Evolutionary conservation across 225 moss, liverwort and hornwort species (phyloP).

Genomic region (Rhytidiadelphus loreus): DNA sequence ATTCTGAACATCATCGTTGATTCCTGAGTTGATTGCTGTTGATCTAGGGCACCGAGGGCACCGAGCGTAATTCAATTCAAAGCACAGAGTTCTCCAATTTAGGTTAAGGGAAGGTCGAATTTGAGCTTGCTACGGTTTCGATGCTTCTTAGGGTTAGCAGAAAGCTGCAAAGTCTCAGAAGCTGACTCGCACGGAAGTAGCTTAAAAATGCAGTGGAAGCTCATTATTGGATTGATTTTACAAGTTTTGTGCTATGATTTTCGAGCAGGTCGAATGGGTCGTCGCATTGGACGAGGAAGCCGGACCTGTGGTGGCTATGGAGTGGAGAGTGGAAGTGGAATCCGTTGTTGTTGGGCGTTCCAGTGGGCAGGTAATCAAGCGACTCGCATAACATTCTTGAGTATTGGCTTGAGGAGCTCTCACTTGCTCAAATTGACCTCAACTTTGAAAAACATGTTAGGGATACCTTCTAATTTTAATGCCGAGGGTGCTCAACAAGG

Average conservation of each 20-base stretch:
- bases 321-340: conserved; percentile 53
- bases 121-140: background rate
- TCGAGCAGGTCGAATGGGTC: conserved; percentile 42
- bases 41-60: too few relatives aligned
- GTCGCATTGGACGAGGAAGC: conserved; percentile 40
- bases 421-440: background rate
- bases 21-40: background rate
- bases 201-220: background rate
- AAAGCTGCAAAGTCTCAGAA: background rate
- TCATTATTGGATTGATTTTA: background rate
- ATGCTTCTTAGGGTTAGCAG: background rate
- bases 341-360: conserved; percentile 51
- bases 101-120: background rate
- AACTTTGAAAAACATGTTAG: background rate
- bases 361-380: conserved; percentile 36
- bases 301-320: conserved; percentile 53
- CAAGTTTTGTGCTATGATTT: background rate
- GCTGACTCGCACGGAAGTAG: background rate
- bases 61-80: background rate
- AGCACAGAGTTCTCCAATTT: background rate
- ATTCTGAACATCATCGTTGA: background rate
- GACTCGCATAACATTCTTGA: background rate
- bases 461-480: background rate
- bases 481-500: background rate
- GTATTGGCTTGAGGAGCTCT: background rate